A percentile compares a stretch with the other conserved stretches of the same genome.
Evolutionary conservation across 331 rosid species (phyloP).

Genomic region (Cydonia oblonga): DNA sequence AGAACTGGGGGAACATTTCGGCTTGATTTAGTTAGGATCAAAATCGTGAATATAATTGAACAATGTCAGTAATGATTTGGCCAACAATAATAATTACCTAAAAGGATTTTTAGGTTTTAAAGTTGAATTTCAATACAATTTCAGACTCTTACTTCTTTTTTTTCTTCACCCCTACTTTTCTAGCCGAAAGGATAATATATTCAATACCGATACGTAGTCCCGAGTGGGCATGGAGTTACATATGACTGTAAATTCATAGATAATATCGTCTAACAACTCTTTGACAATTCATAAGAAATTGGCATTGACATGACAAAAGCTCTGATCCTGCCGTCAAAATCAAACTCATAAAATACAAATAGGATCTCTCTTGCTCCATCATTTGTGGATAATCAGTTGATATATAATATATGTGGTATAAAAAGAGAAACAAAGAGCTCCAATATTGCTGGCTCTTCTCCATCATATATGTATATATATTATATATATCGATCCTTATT

Average conservation of each 20-base stretch:
- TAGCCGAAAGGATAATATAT: no score
- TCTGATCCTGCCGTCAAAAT: background rate
- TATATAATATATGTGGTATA: no score
- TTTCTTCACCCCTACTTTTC: no score
- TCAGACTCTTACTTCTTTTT: no score
- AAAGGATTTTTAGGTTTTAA: background rate
- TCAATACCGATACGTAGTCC: background rate
- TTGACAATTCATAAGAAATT: background rate
- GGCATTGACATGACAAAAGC: constrained; percentile 11
- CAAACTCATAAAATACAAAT: constrained; percentile 15
- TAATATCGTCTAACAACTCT: background rate
- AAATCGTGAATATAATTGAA: background rate
- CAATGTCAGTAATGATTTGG: background rate
- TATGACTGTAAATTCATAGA: background rate
- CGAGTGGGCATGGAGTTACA: background rate
- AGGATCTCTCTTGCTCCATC: constrained; percentile 18
- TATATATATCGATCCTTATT: background rate
- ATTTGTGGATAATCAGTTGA: constrained; percentile 7
- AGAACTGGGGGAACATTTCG: background rate
- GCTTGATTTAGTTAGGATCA: background rate
- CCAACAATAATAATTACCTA: background rate
- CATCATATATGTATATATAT: background rate
- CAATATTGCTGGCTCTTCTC: background rate
- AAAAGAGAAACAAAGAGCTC: background rate
- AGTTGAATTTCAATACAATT: background rate